Conservation (phyloP, 108 stramenopile species). For the Pseudonitzschia pungens region DNA sequence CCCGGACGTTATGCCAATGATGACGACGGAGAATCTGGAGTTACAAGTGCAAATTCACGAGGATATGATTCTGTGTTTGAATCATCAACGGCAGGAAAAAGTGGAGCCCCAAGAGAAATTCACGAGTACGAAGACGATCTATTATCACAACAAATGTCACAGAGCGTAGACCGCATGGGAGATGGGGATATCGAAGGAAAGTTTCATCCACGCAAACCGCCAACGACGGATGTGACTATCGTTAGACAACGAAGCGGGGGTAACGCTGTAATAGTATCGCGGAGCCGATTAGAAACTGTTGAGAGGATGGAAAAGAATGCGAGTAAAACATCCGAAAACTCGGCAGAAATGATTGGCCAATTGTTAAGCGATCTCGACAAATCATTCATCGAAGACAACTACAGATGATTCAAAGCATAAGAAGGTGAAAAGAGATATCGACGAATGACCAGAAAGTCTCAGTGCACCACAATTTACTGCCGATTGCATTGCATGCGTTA, state of each 20-base stretch:
- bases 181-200: neutral
- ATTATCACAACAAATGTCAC: neutral
- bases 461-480: too few species aligned
- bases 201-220: neutral
- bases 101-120: neutral
- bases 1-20: neutral
- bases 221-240: slow-evolving; percentile 12
- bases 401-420: too few species aligned
- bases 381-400: neutral
- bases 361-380: slow-evolving; percentile 1
- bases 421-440: too few species aligned
- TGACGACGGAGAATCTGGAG: slow-evolving; percentile 1
- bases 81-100: slow-evolving; percentile 6
- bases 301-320: slow-evolving; percentile 16
- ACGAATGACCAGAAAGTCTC: too few species aligned
- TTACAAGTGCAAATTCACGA: slow-evolving; percentile 9
- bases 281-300: slow-evolving; percentile 12
- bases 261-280: neutral
- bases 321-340: neutral
- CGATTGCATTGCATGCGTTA: too few species aligned
- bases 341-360: slow-evolving; percentile 7
- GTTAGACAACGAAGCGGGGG: slow-evolving; percentile 1
- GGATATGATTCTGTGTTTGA: slow-evolving; percentile 11
- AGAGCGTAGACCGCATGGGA: neutral
- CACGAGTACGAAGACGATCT: slow-evolving; percentile 8